These are phyloP conservation scores for Gymnopus androsaceus DNA, from an alignment of 1,284 basidiomycete species.

Conservation along the genomic window DNA sequence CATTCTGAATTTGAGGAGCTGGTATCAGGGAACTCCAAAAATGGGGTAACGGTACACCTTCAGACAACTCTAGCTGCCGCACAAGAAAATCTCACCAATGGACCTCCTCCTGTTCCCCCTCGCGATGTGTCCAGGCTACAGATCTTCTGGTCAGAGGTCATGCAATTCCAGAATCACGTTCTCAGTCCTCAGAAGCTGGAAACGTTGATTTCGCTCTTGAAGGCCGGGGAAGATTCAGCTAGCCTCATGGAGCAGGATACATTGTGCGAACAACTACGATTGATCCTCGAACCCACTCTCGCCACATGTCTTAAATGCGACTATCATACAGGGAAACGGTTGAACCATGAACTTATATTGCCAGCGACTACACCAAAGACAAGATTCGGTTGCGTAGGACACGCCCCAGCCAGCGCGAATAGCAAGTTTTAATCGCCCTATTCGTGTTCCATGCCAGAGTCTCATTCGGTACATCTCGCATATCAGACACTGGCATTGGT, in stretches of 20 bases:
- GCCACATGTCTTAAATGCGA: conserved; percentile 96
- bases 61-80: conserved; percentile 38
- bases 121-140: conserved; percentile 65
- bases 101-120: conserved; percentile 34
- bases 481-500: conserved; percentile 95
- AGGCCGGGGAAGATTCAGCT: conserved; percentile 38
- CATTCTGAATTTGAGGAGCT: conserved; percentile 60
- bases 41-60: conserved; percentile 50
- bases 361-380: conserved; percentile 99
- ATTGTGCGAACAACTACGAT: conserved; percentile 94
- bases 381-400: conserved; percentile 98
- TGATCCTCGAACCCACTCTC: conserved; percentile 93
- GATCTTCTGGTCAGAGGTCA: conserved; percentile 82
- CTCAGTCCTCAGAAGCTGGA: conserved; percentile 48
- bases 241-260: conserved; percentile 61
- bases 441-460: conserved; percentile 95
- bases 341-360: conserved; percentile 99
- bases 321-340: conserved; percentile 95
- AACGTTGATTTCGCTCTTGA: conserved; percentile 38
- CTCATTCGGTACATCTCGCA: conserved; percentile 90
- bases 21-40: conserved; percentile 64
- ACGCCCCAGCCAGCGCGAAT: conserved; percentile 91
- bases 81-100: conserved; percentile 24
- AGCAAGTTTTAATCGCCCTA: conserved; percentile 96
- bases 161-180: conserved; percentile 67